Percentiles rank a stretch among this genome's conserved stretches.
Conservation (phyloP, 768 basidiomycete genomes). For the Termitomyces sp. region DNA sequence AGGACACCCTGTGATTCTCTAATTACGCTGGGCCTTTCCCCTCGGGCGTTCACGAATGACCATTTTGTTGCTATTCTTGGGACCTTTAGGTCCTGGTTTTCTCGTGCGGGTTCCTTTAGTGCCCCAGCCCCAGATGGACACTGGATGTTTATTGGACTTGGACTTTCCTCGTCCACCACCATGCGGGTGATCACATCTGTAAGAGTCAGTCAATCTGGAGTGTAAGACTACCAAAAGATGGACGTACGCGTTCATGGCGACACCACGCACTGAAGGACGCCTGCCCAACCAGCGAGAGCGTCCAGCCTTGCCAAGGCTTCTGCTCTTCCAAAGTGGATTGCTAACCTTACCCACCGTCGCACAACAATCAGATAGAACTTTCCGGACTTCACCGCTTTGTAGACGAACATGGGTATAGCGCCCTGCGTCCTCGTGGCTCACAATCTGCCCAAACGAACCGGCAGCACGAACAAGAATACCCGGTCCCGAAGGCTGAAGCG, state of each 20-base stretch:
- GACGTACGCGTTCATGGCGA: conserved; percentile 93
- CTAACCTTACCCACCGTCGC: conserved; percentile 92
- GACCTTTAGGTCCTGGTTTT: conserved; percentile 86
- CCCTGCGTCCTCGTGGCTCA: conserved; percentile 67
- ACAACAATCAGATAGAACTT: conserved; percentile 71
- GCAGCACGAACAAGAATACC: conserved; percentile 86
- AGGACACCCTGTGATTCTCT: conserved; percentile 16
- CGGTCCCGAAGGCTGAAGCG: conserved; percentile 69
- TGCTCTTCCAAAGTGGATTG: conserved; percentile 85
- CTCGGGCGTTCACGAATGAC: conserved; percentile 80
- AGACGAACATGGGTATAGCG: conserved; percentile 80
- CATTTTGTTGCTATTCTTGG: conserved; percentile 83
- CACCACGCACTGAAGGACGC: conserved; percentile 84
- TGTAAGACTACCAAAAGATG: conserved; percentile 1
- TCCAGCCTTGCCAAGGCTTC: conserved; percentile 88
- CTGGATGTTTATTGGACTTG: conserved; percentile 93
- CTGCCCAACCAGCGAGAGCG: conserved; percentile 81
- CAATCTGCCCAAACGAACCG: conserved; percentile 78
- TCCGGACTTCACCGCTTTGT: conserved; percentile 90
- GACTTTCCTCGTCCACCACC: conserved; percentile 98
- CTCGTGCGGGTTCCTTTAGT: conserved; percentile 92
- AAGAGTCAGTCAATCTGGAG: conserved; percentile 1
- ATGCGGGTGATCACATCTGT: conserved; percentile 85
- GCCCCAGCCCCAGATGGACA: conserved; percentile 89
- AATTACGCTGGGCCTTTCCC: conserved; percentile 51